Percentiles rank a stretch among this genome's conserved stretches.
Evolutionary conservation across 768 basidiomycete genomes (phyloP).

Genomic region (Serendipita sp.): DNA sequence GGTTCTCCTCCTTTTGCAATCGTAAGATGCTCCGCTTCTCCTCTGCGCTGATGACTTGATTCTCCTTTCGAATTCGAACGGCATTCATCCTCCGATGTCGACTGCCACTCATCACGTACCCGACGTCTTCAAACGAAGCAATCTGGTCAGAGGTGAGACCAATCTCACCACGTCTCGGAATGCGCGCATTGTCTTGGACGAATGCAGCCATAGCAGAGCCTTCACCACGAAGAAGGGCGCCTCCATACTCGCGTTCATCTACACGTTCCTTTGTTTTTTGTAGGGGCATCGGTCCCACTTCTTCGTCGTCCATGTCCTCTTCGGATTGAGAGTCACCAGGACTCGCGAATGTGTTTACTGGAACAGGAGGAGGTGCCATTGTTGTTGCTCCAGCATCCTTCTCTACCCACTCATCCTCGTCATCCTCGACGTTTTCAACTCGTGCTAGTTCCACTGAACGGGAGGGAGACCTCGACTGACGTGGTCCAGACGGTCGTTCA

Average conservation of each 20-base stretch:
- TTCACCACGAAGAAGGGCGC: slow-evolving; percentile 84
- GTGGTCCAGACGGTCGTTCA: not conserved
- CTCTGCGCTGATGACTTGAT: slow-evolving; percentile 97
- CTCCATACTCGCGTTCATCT: slow-evolving; percentile 78
- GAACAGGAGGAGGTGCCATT: slow-evolving; percentile 14
- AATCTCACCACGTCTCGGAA: slow-evolving; percentile 97
- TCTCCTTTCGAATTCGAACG: slow-evolving; percentile 96
- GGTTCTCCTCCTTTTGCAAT: slow-evolving; percentile 85
- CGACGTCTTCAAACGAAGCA: slow-evolving; percentile 69
- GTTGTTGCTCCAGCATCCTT: slow-evolving; percentile 25
- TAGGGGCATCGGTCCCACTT: slow-evolving; percentile 68
- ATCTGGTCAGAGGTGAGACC: slow-evolving; percentile 82
- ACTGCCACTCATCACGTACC: slow-evolving; percentile 97
- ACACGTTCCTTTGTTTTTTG: slow-evolving; percentile 29
- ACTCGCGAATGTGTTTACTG: too few relatives aligned
- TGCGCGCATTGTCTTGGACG: slow-evolving; percentile 63
- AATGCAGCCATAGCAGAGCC: slow-evolving; percentile 97
- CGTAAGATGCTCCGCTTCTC: slow-evolving; percentile 95
- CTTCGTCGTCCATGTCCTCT: slow-evolving; percentile 35
- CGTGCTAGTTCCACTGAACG: slow-evolving; percentile 12
- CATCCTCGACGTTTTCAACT: slow-evolving; percentile 13
- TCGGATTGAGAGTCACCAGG: slow-evolving; percentile 12
- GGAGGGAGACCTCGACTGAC: slow-evolving; percentile 10
- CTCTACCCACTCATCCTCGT: slow-evolving; percentile 54
- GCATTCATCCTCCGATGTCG: slow-evolving; percentile 96